phyloP scores from a whole-genome alignment of 2,329 filamentous ascomycete genomes.

The Fusarium tjaetaba region DNA sequence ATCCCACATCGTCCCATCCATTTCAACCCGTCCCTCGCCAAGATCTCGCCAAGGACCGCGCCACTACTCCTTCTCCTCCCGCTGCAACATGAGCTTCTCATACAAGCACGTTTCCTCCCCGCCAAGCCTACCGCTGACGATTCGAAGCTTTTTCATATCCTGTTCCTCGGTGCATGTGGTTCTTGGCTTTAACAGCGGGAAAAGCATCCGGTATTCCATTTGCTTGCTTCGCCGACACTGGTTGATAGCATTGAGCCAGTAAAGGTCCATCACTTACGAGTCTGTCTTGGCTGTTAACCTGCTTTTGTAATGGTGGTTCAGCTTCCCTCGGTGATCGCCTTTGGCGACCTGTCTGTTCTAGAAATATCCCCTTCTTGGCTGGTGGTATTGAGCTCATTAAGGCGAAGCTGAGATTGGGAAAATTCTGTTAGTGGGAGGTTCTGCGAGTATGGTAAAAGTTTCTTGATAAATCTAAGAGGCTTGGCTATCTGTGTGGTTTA shows the following conservation, averaged over 20 bases:
- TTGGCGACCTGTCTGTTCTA: background rate
- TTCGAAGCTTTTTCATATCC: background rate
- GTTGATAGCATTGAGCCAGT: too few relatives aligned
- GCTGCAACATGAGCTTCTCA: background rate
- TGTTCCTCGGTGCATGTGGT: background rate
- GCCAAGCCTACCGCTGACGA: slow-evolving; percentile 5
- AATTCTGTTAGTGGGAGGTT: background rate
- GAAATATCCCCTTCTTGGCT: slow-evolving; percentile 18
- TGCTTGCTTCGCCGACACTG: too few relatives aligned
- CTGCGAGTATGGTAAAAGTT: rapidly evolving
- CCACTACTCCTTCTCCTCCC: slow-evolving; percentile 7
- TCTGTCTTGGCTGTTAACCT: background rate
- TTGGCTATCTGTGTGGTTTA: background rate
- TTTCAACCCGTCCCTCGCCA: background rate
- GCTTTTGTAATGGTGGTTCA: background rate
- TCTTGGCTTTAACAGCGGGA: background rate
- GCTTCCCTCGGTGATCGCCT: background rate
- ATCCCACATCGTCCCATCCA: background rate
- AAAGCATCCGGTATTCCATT: rapidly evolving
- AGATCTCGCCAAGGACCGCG: slow-evolving; percentile 24
- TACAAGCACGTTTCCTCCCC: slow-evolving; percentile 1
- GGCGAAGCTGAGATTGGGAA: background rate
- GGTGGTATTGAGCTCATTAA: background rate
- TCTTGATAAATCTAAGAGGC: too few relatives aligned
- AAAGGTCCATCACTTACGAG: background rate